Evolutionary conservation across 2,329 filamentous ascomycete species (phyloP).

Genomic region (Eutypella sp.): DNA sequence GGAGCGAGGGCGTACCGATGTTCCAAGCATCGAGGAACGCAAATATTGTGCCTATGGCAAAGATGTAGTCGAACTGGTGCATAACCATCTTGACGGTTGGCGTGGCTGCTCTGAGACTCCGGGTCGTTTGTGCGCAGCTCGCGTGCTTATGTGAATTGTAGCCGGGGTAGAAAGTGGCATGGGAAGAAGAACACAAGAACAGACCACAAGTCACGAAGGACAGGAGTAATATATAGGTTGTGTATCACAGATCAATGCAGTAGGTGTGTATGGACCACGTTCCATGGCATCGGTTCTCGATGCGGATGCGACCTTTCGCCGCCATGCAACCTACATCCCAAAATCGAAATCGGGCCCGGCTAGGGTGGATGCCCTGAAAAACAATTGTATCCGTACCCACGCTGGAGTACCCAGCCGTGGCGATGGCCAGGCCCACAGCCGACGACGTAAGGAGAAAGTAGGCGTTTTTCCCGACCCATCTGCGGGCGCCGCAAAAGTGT

Average conservation of each 20-base stretch:
- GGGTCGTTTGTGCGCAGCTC: neutral
- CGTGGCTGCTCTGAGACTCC: neutral
- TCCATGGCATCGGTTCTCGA: neutral
- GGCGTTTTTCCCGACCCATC: no score
- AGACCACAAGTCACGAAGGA: neutral
- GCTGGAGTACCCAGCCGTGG: no score
- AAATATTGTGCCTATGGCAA: conserved; percentile 60
- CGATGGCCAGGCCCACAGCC: no score
- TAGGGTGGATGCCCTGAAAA: no score
- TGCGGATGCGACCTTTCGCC: neutral
- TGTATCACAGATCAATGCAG: neutral
- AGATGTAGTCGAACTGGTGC: conserved; percentile 56
- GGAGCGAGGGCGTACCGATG: conserved; percentile 39
- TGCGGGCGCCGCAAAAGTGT: no score
- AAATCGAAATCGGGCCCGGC: neutral
- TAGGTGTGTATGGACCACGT: neutral
- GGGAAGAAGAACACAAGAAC: neutral
- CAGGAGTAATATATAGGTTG: neutral
- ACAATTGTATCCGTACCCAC: no score
- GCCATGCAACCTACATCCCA: neutral
- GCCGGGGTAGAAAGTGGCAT: neutral
- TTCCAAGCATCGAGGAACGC: conserved; percentile 64
- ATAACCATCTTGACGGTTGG: conserved; percentile 25
- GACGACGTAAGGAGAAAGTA: no score
- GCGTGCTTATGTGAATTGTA: neutral